phyloP scores from a whole-genome alignment of 371 early-diverging fungal species.

The Globomyces sp. region DNA sequence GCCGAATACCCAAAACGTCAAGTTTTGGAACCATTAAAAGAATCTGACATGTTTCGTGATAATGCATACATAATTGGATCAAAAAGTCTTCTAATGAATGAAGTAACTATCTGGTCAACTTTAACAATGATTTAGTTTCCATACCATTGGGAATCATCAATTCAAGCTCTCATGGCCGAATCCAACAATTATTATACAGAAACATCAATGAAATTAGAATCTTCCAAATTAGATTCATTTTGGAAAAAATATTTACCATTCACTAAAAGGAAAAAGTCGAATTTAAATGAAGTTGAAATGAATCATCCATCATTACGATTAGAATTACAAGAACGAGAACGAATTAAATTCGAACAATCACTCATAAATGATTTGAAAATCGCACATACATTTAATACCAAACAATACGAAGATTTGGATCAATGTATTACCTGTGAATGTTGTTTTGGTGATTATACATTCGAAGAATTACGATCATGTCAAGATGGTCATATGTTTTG shows the following conservation, averaged over 20 bases:
- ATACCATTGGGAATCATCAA: conserved; percentile 16
- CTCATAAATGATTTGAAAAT: background rate
- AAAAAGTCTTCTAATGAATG: conserved; percentile 5
- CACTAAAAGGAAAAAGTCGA: background rate
- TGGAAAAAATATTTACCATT: conserved; percentile 9
- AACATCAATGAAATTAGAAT: background rate
- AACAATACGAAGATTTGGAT: conserved; percentile 13
- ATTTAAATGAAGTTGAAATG: background rate
- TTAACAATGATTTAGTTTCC: conserved; percentile 4
- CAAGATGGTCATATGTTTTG: conserved; percentile 59
- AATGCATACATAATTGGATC: background rate
- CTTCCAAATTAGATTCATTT: background rate
- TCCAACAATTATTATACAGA: conserved; percentile 12
- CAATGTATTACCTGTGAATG: conserved; percentile 57
- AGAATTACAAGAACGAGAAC: conserved; percentile 1
- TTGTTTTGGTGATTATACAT: conserved; percentile 53
- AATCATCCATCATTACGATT: background rate
- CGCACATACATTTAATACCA: background rate
- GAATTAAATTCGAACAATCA: background rate
- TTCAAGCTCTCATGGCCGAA: conserved; percentile 17
- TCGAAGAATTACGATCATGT: conserved; percentile 55
- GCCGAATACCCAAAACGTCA: conserved; percentile 1
- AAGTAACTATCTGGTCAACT: background rate
- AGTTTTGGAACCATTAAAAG: background rate
- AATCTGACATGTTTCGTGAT: conserved; percentile 8